Evolutionary conservation across 2,329 filamentous ascomycete genomes (phyloP), one percentile per base, ranked within the genome.

Genomic region (Botryotinia calthae): DNA sequence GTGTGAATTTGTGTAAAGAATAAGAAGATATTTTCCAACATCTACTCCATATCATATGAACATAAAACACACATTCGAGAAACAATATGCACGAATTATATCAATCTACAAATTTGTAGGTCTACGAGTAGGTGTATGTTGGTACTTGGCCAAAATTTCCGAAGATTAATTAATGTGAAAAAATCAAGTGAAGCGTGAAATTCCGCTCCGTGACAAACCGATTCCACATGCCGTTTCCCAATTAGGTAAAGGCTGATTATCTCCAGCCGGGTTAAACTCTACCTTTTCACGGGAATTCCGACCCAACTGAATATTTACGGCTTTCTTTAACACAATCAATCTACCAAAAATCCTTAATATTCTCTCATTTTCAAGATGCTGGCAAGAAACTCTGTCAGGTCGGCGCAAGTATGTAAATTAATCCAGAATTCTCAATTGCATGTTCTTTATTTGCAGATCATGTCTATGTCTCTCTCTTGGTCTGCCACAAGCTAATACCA

Each of bases 321-420:
- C 62, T 67, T 58, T 67, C 48, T 56, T 31, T 18, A 48, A 66
- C 63, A 63, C 42, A 63, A 51, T 62, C 42, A 63, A 51, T 51
- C n/a, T 58, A 72, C 37, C 62, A 44, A 72, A 65, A 37, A 31
- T 58, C 51, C 22, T 44, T 66, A 58, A 72, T 71, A 71, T 65
- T 58, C 70, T 48, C 62, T 72, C 48, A 56, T 58, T 65, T 65
- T 56, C 76, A 79, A 75, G 34, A 81, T 81, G 80, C 73, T 80
- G 72, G 77, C 76, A 75, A 79, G 79, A 73, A 81, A 78, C 78
- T 81, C 79, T 69, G 76, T 76, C 56, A 75, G 78, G 74, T 84
- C 84, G 79, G 84, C 84, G 79, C 84, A 85, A 83, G 85, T 85
- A 83, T 75, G 82, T 78, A 72, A 40, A 40, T 71, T 54, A 68